Evolutionary conservation across 805 yeast genomes (phyloP), one percentile per base, ranked within the genome.

Genomic region (Blastobotrys terrestris): DNA sequence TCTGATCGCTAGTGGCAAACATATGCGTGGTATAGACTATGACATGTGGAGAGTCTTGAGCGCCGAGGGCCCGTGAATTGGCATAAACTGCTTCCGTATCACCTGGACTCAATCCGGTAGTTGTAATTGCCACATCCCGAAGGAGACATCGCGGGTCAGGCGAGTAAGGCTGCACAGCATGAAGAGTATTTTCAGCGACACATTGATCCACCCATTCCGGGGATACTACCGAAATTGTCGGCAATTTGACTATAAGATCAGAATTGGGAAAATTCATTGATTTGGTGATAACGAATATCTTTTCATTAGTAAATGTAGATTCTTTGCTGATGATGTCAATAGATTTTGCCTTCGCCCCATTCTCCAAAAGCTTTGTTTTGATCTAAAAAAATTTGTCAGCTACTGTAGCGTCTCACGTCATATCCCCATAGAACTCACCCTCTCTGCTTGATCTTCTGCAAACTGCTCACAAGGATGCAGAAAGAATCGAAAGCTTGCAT

Each of bases 11-110:
- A 3, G 67, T 63, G 0, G 92, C 78, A 18, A 92, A 71, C 39
- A 89, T 74, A 72, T 92, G 97, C 0, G 97, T 87, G 1, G 95
- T 87, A 57, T 77, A 78, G 50, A 77, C 77, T 6, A 88, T 82
- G 31, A 91, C 71, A 8, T 72, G 71, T 55, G 84, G 85, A 42
- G 80, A 70, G 61, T 74, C 81, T 35, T 79, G 82, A 2, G 96
- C 98, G 1, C 97, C 98, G 55, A 87, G 75, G 0, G 87, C 82
- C 18, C 78, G 68, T 1, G 84, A 84, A 0, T 85, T 87, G 4
- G 82, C 83, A 57, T 81, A 77, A 14, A 87, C 74, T n/a, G 79
- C 80, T 52, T 83, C 91, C 46, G 78, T 75, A 56, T 84, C 89
- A 2, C 81, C 80, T 1, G 71, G 71, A 0, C 83, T 75, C 21